phyloP scores from a whole-genome alignment of 2,329 filamentous ascomycete species.

The Penicillium sp. region DNA sequence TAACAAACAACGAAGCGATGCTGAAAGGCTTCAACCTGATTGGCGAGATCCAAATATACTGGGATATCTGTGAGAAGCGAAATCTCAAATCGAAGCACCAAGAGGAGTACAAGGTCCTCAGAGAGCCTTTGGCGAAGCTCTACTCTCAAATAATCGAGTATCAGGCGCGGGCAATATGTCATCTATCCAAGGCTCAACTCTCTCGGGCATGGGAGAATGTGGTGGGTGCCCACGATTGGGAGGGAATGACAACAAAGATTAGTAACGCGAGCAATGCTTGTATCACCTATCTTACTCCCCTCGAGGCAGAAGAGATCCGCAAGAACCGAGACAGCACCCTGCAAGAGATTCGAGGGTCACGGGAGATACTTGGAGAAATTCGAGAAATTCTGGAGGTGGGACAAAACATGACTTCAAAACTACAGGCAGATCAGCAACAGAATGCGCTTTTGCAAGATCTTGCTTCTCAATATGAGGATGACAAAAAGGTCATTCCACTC shows the following conservation, averaged over 20 bases:
- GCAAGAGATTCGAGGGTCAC: not conserved
- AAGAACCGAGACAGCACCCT: not conserved
- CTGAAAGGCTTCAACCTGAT: not conserved
- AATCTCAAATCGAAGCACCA: not conserved
- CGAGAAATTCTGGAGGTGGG: not conserved
- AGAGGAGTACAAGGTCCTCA: not conserved
- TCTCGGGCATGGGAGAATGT: slow-evolving; percentile 16
- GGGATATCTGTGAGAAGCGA: not conserved
- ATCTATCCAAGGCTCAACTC: slow-evolving; percentile 1
- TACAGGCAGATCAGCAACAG: not conserved
- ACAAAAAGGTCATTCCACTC: slow-evolving; percentile 31
- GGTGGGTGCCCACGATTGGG: slow-evolving; percentile 1
- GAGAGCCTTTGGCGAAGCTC: slow-evolving; percentile 11
- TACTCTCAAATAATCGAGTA: slow-evolving; percentile 22
- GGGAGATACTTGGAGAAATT: not conserved
- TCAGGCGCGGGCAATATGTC: slow-evolving; percentile 11
- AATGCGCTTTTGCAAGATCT: slow-evolving; percentile 19
- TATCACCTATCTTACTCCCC: not conserved
- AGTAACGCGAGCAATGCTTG: not conserved
- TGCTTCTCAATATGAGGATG: slow-evolving; percentile 24
- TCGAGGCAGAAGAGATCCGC: not conserved
- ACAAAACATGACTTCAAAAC: not conserved
- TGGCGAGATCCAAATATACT: not conserved
- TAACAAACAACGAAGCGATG: not conserved
- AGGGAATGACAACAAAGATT: not conserved